A percentile compares a stretch with the other conserved stretches of the same genome.
Conservation (phyloP, 2,329 filamentous ascomycete species). For the Ophiocordyceps australis region DNA sequence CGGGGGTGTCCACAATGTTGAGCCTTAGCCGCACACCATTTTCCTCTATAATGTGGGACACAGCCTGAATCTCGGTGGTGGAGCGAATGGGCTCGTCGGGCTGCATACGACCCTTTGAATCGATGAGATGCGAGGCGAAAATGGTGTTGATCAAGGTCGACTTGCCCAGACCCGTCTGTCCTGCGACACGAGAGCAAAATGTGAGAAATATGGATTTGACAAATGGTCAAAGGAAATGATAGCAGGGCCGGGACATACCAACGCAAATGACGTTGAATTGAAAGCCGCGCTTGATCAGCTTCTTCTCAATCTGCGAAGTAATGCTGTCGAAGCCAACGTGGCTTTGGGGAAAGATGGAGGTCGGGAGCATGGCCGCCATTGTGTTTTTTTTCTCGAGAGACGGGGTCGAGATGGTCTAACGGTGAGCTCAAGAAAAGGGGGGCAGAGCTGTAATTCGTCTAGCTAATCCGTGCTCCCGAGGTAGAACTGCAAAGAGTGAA, state of each 20-base stretch:
- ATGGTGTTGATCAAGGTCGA: constrained; percentile 99
- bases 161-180: constrained; percentile 96
- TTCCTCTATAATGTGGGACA: constrained; percentile 98
- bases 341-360: constrained; percentile 75
- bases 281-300: constrained; percentile 98
- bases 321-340: constrained; percentile 99
- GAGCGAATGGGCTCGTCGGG: constrained; percentile 87
- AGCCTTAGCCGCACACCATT: constrained; percentile 93
- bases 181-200: constrained; percentile 25
- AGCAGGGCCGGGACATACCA: constrained; percentile 43
- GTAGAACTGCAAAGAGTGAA: no score
- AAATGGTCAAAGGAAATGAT: neutral
- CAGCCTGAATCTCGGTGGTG: constrained; percentile 95
- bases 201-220: no score
- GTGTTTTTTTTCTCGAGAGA: no score
- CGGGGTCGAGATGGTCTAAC: no score
- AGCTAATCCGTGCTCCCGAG: no score
- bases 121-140: constrained; percentile 97
- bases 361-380: constrained; percentile 44
- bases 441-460: no score
- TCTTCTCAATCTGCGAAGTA: constrained; percentile 97
- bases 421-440: no score
- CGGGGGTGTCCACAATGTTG: constrained; percentile 98
- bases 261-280: constrained; percentile 99
- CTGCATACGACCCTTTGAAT: constrained; percentile 88